Evolutionary conservation across 139 green algal species (phyloP).

Genomic region (Coccomyxa sp.): DNA sequence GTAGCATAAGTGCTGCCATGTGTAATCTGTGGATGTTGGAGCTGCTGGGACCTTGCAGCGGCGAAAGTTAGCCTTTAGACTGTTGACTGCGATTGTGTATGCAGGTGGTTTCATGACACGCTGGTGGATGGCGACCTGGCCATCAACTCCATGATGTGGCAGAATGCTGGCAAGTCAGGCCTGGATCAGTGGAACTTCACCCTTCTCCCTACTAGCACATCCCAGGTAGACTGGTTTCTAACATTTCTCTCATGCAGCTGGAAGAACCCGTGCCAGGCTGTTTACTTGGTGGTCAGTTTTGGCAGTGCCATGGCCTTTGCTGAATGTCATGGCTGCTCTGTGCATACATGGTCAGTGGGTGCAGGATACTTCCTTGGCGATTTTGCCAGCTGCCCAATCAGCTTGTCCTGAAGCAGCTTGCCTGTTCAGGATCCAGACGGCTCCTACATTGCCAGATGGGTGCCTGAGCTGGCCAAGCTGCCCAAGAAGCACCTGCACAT

Average conservation of each 20-base stretch:
- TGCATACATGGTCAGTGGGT: background rate
- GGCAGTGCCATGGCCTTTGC: background rate
- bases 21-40: no score
- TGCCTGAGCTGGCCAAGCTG: conserved; percentile 50
- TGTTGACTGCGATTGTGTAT: no score
- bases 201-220: conserved; percentile 39
- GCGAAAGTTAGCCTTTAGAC: no score
- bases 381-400: background rate
- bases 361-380: background rate
- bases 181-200: conserved; percentile 69
- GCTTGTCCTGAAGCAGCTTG: background rate
- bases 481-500: conserved; percentile 39
- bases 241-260: background rate
- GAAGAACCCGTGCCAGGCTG: background rate
- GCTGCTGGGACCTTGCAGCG: no score
- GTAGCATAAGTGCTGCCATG: no score
- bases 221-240: background rate
- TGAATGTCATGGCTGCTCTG: background rate
- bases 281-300: background rate
- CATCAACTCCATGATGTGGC: conserved; percentile 76
- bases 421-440: conserved; percentile 45
- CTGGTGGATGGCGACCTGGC: conserved; percentile 66
- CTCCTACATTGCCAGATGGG: conserved; percentile 53
- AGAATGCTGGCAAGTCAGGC: conserved; percentile 55
- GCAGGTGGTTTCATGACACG: conserved; percentile 36